These are phyloP conservation scores for Wickerhamiella azymoides DNA, from an alignment of 805 yeast genomes.

Conservation along the genomic window DNA sequence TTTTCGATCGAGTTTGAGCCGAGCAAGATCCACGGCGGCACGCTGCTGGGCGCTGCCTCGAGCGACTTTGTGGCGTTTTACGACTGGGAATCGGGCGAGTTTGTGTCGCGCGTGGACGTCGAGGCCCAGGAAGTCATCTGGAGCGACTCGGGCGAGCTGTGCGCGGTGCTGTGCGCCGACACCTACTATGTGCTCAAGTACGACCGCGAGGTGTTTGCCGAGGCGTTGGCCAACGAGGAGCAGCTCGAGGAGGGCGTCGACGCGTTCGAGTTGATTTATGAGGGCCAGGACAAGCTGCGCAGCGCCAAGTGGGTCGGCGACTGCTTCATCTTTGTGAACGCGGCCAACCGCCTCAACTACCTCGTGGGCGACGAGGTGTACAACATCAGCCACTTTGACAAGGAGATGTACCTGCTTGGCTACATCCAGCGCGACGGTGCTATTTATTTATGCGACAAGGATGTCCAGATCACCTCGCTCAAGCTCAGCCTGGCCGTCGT, in stretches of 20 bases:
- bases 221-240: constrained; percentile 47
- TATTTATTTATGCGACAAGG: constrained; percentile 83
- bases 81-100: constrained; percentile 81
- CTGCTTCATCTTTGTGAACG: constrained; percentile 82
- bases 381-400: constrained; percentile 86
- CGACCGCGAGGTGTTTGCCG: constrained; percentile 51
- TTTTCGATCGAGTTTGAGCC: constrained; percentile 50
- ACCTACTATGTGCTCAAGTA: constrained; percentile 67
- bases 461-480: constrained; percentile 69
- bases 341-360: constrained; percentile 78
- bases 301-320: constrained; percentile 97
- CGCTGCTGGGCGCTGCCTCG: constrained; percentile 63
- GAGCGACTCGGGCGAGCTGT: constrained; percentile 87
- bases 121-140: constrained; percentile 64
- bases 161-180: constrained; percentile 57
- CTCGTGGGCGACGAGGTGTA: constrained; percentile 88
- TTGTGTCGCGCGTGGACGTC: constrained; percentile 82
- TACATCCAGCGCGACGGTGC: constrained; percentile 83
- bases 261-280: constrained; percentile 71
- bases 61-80: constrained; percentile 77
- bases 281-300: constrained; percentile 64
- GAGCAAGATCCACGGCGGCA: constrained; percentile 75
- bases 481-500: constrained; percentile 70
- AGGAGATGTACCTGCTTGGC: constrained; percentile 72
- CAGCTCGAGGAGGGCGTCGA: constrained; percentile 73